Percentiles rank a stretch among this genome's conserved stretches.
These are phyloP conservation scores for Puccinia novopanici DNA, from an alignment of 1,284 basidiomycete species.

Conservation along the genomic window DNA sequence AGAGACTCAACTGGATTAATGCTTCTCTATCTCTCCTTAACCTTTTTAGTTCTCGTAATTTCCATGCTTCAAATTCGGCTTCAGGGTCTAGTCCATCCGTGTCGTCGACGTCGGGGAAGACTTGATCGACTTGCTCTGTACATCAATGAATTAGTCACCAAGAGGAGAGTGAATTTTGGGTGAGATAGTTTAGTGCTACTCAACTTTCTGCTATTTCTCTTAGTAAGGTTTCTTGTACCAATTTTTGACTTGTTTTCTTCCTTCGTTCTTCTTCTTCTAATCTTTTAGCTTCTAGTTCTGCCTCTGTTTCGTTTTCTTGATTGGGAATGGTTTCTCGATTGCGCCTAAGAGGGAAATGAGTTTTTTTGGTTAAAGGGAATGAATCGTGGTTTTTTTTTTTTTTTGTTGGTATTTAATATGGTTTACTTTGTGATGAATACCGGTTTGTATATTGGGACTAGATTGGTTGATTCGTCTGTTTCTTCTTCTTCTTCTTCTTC, in stretches of 20 bases:
- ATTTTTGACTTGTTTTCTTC: conserved; percentile 32
- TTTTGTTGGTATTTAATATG: no score
- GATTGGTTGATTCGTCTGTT: conserved; percentile 7
- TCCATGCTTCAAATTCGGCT: conserved; percentile 93
- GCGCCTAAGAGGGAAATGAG: conserved; percentile 39
- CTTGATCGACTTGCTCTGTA: conserved; percentile 80
- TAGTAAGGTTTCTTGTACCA: conserved; percentile 29
- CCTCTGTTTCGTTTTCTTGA: conserved; percentile 45
- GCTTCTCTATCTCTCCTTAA: conserved; percentile 89
- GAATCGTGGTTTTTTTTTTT: no score
- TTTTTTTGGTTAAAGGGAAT: no score
- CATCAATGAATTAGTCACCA: no score
- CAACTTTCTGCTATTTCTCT: conserved; percentile 46
- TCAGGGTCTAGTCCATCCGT: conserved; percentile 88
- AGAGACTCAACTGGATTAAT: conserved; percentile 61
- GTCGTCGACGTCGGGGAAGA: conserved; percentile 86
- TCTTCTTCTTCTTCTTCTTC: conserved; percentile 30
- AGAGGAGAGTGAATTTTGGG: conserved; percentile 5
- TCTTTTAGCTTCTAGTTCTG: conserved; percentile 24
- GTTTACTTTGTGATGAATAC: conserved; percentile 85
- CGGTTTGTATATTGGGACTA: conserved; percentile 70
- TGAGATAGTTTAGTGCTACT: conserved; percentile 2
- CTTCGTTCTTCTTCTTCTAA: conserved; percentile 20
- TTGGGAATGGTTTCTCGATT: conserved; percentile 33
- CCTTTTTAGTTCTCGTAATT: conserved; percentile 82